Conservation (phyloP, 306 rosid species). For the Arachis stenosperma region DNA sequence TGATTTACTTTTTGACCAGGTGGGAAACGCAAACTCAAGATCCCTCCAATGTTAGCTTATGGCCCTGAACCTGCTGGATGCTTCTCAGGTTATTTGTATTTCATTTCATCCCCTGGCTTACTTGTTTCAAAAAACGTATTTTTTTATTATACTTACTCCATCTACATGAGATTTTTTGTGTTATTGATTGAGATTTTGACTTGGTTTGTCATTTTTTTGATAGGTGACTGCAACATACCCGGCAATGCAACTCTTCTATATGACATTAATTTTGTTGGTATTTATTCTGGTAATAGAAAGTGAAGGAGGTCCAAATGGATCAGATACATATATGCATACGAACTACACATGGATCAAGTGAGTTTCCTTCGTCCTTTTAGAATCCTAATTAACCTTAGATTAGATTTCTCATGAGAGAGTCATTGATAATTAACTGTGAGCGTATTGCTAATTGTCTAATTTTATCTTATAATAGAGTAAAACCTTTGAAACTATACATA, state of each 20-base stretch:
- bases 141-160: neutral
- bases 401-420: conserved; percentile 21
- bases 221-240: conserved; percentile 97
- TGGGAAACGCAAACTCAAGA: conserved; percentile 79
- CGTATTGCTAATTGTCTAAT: conserved; percentile 16
- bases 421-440: neutral
- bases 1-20: conserved; percentile 53
- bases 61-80: conserved; percentile 99
- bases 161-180: conserved; percentile 14
- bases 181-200: conserved; percentile 35
- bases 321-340: conserved; percentile 29
- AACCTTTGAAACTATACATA: neutral
- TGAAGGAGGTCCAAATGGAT: conserved; percentile 45
- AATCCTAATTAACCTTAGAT: conserved; percentile 23
- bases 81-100: conserved; percentile 73
- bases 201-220: conserved; percentile 28
- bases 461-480: conserved; percentile 1
- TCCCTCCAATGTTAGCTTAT: conserved; percentile 90
- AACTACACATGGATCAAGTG: conserved; percentile 44
- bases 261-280: conserved; percentile 70
- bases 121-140: conserved; percentile 14
- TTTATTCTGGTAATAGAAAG: conserved; percentile 81
- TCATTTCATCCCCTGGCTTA: neutral
- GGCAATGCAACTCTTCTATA: conserved; percentile 90
- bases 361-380: conserved; percentile 41